Evolutionary conservation across 768 basidiomycete species (phyloP), one percentile per base, ranked within the genome.

Genomic region (Agrocybe praecox): DNA sequence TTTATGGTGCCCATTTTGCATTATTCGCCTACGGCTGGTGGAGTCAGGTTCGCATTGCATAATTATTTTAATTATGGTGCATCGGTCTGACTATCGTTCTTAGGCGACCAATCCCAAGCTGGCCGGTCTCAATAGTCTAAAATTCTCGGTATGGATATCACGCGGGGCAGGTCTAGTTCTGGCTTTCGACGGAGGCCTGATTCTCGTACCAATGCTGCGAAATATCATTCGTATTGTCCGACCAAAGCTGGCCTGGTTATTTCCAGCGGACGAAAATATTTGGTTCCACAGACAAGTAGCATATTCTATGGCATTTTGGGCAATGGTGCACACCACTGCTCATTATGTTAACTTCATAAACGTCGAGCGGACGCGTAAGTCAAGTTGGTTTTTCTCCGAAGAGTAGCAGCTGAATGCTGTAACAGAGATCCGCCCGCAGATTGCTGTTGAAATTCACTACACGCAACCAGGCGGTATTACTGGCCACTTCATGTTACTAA

Each of bases 261-360:
- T 96, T 78, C 94, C 94, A 14, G 89, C 90, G 55, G 95, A 98
- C 70, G 94, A 96, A 77, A 93, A 92, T 63, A 89, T 96, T 67
- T 96, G 94, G 95, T 94, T 91, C 80, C 94, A 97, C 72, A 80
- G 93, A 56, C 94, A 96, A 67, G 91, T 96, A 44, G 95, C 95
- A 17, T 98, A 97, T 71, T 91, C 90, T 6, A 87, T 96, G 84
- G 88, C 92, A 2, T 95, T 96, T 76, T 96, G 90, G 89, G 76
- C 90, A 8, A 88, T 93, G 82, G 88, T 96, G 0, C 95, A 98
- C 73, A 90, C 91, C 6, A 96, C 94, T 6, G 90, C 93, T 9
- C 95, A 96, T 74, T 96, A 94, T 65, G 87, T 93, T 74, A 96
- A 95, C 73, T 95, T 94, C 68, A 85, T 94, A 76, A 94, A 92